Conservation (phyloP, 2,329 filamentous ascomycete genomes). For the Penicillium sp. region DNA sequence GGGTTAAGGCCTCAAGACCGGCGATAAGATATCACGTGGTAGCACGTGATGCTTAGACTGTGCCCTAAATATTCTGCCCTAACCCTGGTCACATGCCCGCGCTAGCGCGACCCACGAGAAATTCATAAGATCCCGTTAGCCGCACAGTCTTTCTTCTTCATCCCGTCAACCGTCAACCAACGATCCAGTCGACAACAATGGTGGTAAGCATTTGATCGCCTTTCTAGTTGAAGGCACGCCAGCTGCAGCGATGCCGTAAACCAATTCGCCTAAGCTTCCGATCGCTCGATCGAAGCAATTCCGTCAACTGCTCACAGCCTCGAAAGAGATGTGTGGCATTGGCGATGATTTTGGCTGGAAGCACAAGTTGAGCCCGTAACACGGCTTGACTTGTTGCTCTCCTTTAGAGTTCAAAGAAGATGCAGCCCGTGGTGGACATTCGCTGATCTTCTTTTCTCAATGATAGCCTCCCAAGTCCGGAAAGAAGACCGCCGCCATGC, state of each 20-base stretch:
- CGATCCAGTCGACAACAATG: conserved; percentile 57
- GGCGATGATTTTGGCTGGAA: conserved; percentile 60
- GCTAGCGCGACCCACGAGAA: conserved; percentile 42
- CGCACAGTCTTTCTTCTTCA: conserved; percentile 27
- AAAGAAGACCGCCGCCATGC: conserved; percentile 98
- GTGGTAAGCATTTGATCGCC: conserved; percentile 65
- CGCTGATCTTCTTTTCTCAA: conserved; percentile 99
- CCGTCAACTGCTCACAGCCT: conserved; percentile 39
- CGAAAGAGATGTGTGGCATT: conserved; percentile 35
- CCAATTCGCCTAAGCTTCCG: conserved; percentile 32
- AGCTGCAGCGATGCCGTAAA: conserved; percentile 29
- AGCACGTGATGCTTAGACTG: not conserved
- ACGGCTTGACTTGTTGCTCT: conserved; percentile 56
- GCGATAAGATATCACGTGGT: not conserved
- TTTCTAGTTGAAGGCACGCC: conserved; percentile 32
- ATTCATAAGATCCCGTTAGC: conserved; percentile 27
- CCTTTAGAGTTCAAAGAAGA: conserved; percentile 87
- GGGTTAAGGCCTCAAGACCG: no score
- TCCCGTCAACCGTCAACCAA: conserved; percentile 52
- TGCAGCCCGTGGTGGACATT: conserved; percentile 71
- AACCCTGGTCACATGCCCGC: conserved; percentile 30
- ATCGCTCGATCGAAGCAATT: conserved; percentile 40
- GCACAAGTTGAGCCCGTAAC: conserved; percentile 56
- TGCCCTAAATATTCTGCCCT: conserved; percentile 13
- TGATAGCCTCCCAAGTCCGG: conserved; percentile 98